Evolutionary conservation across 2,329 filamentous ascomycete species (phyloP).

Genomic region (Stagonosporopsis vannaccii): DNA sequence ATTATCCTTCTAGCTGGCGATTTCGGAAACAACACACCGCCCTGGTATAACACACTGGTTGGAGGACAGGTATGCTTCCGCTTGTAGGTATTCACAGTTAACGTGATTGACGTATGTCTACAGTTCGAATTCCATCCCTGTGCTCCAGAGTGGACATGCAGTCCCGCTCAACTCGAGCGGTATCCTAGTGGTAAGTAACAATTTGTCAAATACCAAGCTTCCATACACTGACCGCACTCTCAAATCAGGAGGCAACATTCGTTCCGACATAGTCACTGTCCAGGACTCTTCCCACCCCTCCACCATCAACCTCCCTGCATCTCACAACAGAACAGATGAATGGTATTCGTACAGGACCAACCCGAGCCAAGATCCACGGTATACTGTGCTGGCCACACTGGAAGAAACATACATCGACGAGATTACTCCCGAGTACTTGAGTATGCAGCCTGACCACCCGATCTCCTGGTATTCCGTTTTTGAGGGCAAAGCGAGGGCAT

Average conservation of each 20-base stretch:
- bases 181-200: neutral
- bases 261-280: neutral
- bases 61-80: neutral
- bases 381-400: neutral
- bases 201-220: neutral
- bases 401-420: neutral
- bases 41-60: neutral
- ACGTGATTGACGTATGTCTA: neutral
- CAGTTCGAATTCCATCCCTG: neutral
- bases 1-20: neutral
- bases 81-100: neutral
- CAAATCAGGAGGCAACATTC: neutral
- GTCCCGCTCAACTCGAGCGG: neutral
- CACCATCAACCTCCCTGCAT: neutral
- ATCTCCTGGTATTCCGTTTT: neutral
- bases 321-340: neutral
- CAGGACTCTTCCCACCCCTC: neutral
- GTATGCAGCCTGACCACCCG: neutral
- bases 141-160: neutral
- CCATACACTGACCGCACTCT: neutral
- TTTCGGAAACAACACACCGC: neutral
- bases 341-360: neutral
- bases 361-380: neutral
- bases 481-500: neutral
- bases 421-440: neutral